Conservation (phyloP, 2,329 filamentous ascomycete genomes). For the Paradendryphiella salina region DNA sequence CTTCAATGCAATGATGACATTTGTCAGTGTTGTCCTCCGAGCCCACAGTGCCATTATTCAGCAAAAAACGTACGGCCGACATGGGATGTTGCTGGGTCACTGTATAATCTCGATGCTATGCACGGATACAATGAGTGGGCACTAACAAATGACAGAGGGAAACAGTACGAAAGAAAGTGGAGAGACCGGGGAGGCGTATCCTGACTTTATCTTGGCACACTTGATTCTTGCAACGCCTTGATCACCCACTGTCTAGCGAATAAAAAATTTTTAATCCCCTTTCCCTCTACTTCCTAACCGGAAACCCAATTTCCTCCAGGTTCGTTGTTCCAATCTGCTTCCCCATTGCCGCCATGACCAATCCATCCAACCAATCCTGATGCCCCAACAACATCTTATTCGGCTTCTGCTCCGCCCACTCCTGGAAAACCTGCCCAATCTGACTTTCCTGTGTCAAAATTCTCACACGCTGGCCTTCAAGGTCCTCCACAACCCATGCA, state of each 20-base stretch:
- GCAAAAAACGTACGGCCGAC: neutral
- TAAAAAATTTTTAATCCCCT: too few species aligned
- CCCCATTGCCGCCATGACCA: slow-evolving; percentile 34
- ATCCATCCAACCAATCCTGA: slow-evolving; percentile 45
- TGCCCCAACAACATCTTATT: slow-evolving; percentile 46
- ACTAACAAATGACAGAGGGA: neutral
- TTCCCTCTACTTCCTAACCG: neutral
- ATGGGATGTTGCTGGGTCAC: neutral
- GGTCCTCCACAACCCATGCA: slow-evolving; percentile 44
- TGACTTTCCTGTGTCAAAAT: slow-evolving; percentile 46
- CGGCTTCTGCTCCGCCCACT: slow-evolving; percentile 34
- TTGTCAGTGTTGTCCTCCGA: neutral
- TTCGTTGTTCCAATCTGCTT: slow-evolving; percentile 24
- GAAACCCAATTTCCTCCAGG: slow-evolving; percentile 23
- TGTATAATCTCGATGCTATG: neutral
- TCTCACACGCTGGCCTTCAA: slow-evolving; percentile 37
- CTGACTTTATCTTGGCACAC: too few species aligned
- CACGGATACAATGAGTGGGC: neutral
- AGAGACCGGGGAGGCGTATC: too few species aligned
- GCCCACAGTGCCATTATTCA: neutral
- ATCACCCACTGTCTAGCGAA: too few species aligned
- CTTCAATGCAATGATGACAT: neutral
- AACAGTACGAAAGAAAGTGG: too few species aligned
- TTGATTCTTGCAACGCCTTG: too few species aligned
- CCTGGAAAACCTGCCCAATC: slow-evolving; percentile 34